Percentiles rank a stretch among this genome's conserved stretches.
Conservation (phyloP, 495 filamentous ascomycete genomes). For the Annulohypoxylon stygium region DNA sequence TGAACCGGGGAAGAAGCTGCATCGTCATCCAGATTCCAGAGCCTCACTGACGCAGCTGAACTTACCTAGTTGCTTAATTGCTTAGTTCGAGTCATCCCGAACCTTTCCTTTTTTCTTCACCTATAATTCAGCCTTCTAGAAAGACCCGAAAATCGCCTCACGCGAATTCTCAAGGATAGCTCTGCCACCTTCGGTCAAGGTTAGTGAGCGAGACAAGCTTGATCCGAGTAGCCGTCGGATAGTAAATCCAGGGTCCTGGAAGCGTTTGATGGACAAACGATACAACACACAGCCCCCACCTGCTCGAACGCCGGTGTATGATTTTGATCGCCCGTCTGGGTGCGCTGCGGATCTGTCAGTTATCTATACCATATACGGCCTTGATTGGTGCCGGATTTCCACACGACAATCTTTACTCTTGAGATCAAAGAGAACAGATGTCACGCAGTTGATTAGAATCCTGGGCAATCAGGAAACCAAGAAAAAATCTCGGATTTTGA, state of each 20-base stretch:
- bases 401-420: conserved; percentile 17
- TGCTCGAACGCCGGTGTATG: conserved; percentile 21
- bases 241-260: conserved; percentile 19
- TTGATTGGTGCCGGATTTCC: conserved; percentile 40
- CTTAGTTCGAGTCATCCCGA: neutral
- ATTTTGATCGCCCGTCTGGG: conserved; percentile 44
- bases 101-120: neutral
- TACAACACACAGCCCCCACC: conserved; percentile 40
- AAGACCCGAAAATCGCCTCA: conserved; percentile 31
- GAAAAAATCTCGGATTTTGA: conserved; percentile 10
- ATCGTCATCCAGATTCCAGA: conserved; percentile 30
- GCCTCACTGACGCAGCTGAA: conserved; percentile 41
- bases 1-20: conserved; percentile 19
- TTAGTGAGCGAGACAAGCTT: conserved; percentile 17
- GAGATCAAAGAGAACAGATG: conserved; percentile 27
- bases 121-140: conserved; percentile 42
- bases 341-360: conserved; percentile 44
- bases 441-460: conserved; percentile 6
- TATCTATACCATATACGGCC: conserved; percentile 24
- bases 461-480: neutral
- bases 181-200: conserved; percentile 39
- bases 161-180: conserved; percentile 1
- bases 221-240: conserved; percentile 16
- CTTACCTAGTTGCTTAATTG: neutral
- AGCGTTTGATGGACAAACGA: conserved; percentile 32